These are phyloP conservation scores for Saraca asoca DNA, from an alignment of 331 rosid genomes.

Conservation along the genomic window DNA sequence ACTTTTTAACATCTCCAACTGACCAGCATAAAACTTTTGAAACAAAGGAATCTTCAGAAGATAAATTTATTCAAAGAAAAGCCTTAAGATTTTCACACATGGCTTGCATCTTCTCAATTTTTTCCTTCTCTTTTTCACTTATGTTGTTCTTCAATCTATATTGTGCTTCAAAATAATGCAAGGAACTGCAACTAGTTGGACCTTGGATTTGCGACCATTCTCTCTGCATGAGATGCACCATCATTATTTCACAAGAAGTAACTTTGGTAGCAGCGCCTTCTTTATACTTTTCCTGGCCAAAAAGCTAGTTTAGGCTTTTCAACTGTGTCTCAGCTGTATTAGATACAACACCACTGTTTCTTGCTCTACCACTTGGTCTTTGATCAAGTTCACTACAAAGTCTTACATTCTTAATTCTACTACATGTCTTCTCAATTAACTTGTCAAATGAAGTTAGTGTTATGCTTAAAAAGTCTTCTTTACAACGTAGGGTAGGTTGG, in stretches of 20 bases:
- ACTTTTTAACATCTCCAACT: constrained; percentile 41
- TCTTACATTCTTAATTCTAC: constrained; percentile 78
- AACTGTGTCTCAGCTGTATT: constrained; percentile 96
- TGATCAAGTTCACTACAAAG: constrained; percentile 82
- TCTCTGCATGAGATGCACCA: constrained; percentile 49
- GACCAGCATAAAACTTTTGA: constrained; percentile 46
- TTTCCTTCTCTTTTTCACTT: constrained; percentile 48
- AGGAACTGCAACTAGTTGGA: constrained; percentile 36
- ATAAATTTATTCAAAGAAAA: constrained; percentile 46
- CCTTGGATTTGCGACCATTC: constrained; percentile 42
- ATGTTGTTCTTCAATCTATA: constrained; percentile 30
- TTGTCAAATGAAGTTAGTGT: constrained; percentile 91
- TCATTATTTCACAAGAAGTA: constrained; percentile 50
- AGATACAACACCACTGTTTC: constrained; percentile 80
- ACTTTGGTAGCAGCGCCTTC: constrained; percentile 59
- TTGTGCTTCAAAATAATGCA: constrained; percentile 21
- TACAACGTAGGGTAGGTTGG: constrained; percentile 79
- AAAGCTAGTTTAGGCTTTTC: constrained; percentile 90
- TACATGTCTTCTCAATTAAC: constrained; percentile 79
- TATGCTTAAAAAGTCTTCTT: constrained; percentile 74
- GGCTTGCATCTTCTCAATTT: constrained; percentile 35
- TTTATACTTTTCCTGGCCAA: constrained; percentile 82
- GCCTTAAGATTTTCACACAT: constrained; percentile 48
- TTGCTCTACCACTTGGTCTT: constrained; percentile 61
- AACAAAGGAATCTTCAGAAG: constrained; percentile 47